A percentile compares a stretch with the other conserved stretches of the same genome.
Evolutionary conservation across 1,139 yeast species (phyloP).

Genomic region (Nadsonia starkeyi-henricii): DNA sequence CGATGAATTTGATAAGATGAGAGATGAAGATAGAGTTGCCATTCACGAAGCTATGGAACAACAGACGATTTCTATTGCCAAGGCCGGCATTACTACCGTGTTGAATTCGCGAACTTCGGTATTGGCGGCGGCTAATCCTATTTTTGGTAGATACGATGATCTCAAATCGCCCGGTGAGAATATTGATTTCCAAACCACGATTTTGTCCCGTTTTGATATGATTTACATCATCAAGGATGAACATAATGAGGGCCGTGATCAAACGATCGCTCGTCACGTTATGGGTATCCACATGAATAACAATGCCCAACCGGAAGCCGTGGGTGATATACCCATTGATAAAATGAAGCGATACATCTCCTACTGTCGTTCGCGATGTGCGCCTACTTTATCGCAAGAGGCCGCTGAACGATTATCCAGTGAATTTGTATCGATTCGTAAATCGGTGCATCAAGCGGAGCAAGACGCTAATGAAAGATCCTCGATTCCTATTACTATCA

Average conservation of each 20-base stretch:
- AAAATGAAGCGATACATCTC: slow-evolving; percentile 87
- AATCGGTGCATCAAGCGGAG: slow-evolving; percentile 71
- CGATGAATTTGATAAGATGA: slow-evolving; percentile 97
- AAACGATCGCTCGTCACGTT: slow-evolving; percentile 86
- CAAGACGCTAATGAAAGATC: slow-evolving; percentile 76
- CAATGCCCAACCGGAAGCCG: slow-evolving; percentile 38
- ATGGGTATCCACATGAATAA: slow-evolving; percentile 88
- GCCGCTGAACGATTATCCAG: slow-evolving; percentile 90
- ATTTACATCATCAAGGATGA: slow-evolving; percentile 94
- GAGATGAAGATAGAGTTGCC: slow-evolving; percentile 97
- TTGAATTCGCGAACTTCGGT: slow-evolving; percentile 92
- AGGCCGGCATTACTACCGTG: slow-evolving; percentile 96
- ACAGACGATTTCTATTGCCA: slow-evolving; percentile 97
- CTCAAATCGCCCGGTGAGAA: slow-evolving; percentile 95
- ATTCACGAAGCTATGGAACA: slow-evolving; percentile 99
- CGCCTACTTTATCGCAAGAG: slow-evolving; percentile 79
- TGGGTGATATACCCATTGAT: slow-evolving; percentile 81
- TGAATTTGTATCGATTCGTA: slow-evolving; percentile 83
- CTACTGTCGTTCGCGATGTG: slow-evolving; percentile 79
- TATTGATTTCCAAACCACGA: slow-evolving; percentile 93
- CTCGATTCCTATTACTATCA: slow-evolving; percentile 90
- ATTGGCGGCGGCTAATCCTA: slow-evolving; percentile 95
- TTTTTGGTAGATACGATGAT: slow-evolving; percentile 92
- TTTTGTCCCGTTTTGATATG: slow-evolving; percentile 96
- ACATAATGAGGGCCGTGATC: slow-evolving; percentile 75